Conservation (phyloP, 345 rosid genomes). For the Eucalyptus dawsonii region DNA sequence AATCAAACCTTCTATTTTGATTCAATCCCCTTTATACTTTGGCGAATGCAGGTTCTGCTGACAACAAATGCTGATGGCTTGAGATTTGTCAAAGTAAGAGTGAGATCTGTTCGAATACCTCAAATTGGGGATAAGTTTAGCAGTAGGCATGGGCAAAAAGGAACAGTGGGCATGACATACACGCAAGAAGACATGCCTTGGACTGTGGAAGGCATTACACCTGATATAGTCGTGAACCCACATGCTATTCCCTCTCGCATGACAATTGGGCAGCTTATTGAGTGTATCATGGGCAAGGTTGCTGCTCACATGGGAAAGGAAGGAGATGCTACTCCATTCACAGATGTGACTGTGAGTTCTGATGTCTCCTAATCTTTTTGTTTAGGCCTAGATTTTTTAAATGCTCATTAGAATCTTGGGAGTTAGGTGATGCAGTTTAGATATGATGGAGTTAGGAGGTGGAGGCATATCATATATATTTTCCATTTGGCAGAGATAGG, state of each 20-base stretch:
- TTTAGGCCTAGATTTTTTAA: not conserved
- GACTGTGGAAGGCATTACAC: slow-evolving; percentile 93
- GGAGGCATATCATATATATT: not conserved
- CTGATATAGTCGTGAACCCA: slow-evolving; percentile 91
- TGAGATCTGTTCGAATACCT: slow-evolving; percentile 91
- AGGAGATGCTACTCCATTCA: slow-evolving; percentile 98
- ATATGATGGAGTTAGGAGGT: not conserved
- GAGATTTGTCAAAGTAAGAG: slow-evolving; percentile 97
- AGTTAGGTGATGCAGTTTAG: not conserved
- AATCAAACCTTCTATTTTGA: not conserved
- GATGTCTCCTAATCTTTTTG: not conserved
- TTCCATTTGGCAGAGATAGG: not conserved
- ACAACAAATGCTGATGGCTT: slow-evolving; percentile 98
- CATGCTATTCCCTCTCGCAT: slow-evolving; percentile 99
- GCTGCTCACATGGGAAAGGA: slow-evolving; percentile 99
- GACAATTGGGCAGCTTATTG: slow-evolving; percentile 98
- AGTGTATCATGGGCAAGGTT: slow-evolving; percentile 98
- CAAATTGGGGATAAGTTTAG: slow-evolving; percentile 98
- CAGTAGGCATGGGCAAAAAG: slow-evolving; percentile 99
- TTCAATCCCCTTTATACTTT: not conserved
- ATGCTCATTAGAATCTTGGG: not conserved
- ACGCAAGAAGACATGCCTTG: slow-evolving; percentile 99
- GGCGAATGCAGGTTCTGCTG: slow-evolving; percentile 54
- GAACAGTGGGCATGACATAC: slow-evolving; percentile 97
- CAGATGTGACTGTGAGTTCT: slow-evolving; percentile 87